A percentile compares a stretch with the other conserved stretches of the same genome.
Evolutionary conservation across 1,284 basidiomycete species (phyloP).

Genomic region (Blastosporella zonata): DNA sequence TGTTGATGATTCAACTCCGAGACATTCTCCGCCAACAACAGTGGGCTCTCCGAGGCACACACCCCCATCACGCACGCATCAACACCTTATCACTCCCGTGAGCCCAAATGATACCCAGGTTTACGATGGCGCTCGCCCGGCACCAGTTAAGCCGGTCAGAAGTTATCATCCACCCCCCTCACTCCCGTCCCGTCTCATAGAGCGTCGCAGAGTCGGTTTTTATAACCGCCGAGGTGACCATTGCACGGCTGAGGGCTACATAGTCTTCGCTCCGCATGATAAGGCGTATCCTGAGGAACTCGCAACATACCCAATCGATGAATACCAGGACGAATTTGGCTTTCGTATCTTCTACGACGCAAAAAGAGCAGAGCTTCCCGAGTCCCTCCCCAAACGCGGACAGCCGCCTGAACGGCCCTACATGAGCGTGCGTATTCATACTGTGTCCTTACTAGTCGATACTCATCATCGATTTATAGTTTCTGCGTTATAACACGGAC

Average conservation of each 20-base stretch:
- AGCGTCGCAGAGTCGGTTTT: slow-evolving; percentile 46
- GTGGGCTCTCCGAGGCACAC: slow-evolving; percentile 5
- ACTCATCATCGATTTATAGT: too few species aligned
- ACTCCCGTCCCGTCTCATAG: slow-evolving; percentile 13
- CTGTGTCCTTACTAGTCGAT: too few species aligned
- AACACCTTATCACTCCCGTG: slow-evolving; percentile 4
- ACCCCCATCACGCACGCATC: not conserved
- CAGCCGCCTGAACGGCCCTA: slow-evolving; percentile 53
- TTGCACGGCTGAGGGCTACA: slow-evolving; percentile 46
- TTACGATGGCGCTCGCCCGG: slow-evolving; percentile 13
- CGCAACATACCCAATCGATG: slow-evolving; percentile 49
- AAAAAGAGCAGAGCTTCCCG: slow-evolving; percentile 51
- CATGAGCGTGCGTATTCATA: too few species aligned
- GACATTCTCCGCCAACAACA: not conserved
- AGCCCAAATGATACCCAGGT: slow-evolving; percentile 6
- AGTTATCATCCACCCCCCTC: slow-evolving; percentile 2
- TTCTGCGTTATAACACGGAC: too few species aligned
- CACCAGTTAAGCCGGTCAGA: slow-evolving; percentile 14
- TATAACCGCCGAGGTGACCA: slow-evolving; percentile 74
- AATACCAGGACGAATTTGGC: slow-evolving; percentile 50
- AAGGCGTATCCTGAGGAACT: slow-evolving; percentile 56
- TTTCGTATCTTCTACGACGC: slow-evolving; percentile 36
- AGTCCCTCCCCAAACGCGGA: slow-evolving; percentile 54
- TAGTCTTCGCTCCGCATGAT: slow-evolving; percentile 60
- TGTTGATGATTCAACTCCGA: not conserved